Base-by-base conservation (phyloP, 2,329 filamentous ascomycete species). In the Aspergillus tamarii region DNA sequence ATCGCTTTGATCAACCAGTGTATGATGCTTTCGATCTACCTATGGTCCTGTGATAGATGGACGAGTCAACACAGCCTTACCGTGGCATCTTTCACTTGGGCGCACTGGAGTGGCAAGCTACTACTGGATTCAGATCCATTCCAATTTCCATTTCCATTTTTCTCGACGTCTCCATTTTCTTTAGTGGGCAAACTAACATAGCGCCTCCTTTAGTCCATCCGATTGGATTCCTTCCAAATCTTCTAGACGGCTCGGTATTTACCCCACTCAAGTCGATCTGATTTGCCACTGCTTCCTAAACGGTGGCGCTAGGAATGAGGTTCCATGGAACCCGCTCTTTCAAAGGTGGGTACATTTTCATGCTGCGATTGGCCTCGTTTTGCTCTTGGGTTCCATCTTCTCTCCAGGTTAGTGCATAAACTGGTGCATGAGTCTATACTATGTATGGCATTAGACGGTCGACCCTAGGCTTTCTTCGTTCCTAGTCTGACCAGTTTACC, bases 271-370 rank as follows among this genome's bases (percentile, higher is more conserved):
- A 19, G 3, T 19, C 19, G 26, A 39, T 59, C 8, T 66, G 50
- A 67, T 66, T 69, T 53, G 68, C 41, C 41, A 12, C 23, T 32
- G 58, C 21, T 43, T 14, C 19, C 55, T 57, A 69, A 70, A 70
- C 67, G 68, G 68, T 58, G 66, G 64, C 67, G 66, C 67, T 66
- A 68, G 68, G 64, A 66, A 69, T 60, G 67, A 64, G 60, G 58
- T 59, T 66, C 65, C 62, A 57, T 64, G 62, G 62, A 62, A 48
- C 48, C 19, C 45, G 55, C 60, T 56, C 43, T 46, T 48, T 58
- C 45, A 9, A 28, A 23, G 39, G 53, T 62, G 62, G 63, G 59
- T 19, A 48, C 16, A 1, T 14, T 12, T 12, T 43, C 26, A 34
- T 14, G 19, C 55, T 46, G 9, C 59, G 58, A 65, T 64, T 69